Percentiles rank a stretch among this genome's conserved stretches.
Conservation (phyloP, 495 filamentous ascomycete species). For the Amphirosellinia nigrospora region DNA sequence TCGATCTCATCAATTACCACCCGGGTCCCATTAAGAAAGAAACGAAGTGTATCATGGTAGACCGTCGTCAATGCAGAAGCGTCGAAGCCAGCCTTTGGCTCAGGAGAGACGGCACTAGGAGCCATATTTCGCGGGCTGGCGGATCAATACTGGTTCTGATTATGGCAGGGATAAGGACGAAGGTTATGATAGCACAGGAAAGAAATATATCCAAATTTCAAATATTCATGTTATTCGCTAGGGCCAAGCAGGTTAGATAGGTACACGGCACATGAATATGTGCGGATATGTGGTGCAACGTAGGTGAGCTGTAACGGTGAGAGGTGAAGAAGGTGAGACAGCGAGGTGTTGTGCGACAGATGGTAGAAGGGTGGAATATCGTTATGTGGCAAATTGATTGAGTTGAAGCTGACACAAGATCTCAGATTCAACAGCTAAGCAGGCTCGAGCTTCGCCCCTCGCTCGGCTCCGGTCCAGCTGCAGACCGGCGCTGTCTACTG, state of each 20-base stretch:
- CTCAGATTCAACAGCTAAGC: background rate
- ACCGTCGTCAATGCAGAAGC: conserved; percentile 41
- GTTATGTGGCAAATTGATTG: conserved; percentile 20
- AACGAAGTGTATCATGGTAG: conserved; percentile 66
- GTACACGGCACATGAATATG: background rate
- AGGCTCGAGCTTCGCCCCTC: background rate
- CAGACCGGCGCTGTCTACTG: background rate
- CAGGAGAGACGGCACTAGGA: conserved; percentile 52
- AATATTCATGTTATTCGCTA: background rate
- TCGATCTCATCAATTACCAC: conserved; percentile 82
- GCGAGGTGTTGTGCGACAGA: background rate
- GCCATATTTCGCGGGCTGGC: conserved; percentile 45
- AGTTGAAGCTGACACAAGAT: background rate
- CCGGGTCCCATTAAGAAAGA: conserved; percentile 96
- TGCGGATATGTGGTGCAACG: conserved; percentile 4
- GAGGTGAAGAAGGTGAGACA: conserved; percentile 12
- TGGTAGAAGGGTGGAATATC: background rate
- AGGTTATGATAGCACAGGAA: background rate
- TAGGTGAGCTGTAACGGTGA: background rate
- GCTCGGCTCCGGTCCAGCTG: conserved; percentile 15
- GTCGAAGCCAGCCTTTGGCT: conserved; percentile 36
- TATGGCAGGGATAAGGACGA: background rate
- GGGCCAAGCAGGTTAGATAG: background rate
- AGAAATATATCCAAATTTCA: background rate
- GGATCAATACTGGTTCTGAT: background rate